Base-by-base conservation (phyloP, 768 basidiomycete species). In the Thelephora aurantiotincta region DNA sequence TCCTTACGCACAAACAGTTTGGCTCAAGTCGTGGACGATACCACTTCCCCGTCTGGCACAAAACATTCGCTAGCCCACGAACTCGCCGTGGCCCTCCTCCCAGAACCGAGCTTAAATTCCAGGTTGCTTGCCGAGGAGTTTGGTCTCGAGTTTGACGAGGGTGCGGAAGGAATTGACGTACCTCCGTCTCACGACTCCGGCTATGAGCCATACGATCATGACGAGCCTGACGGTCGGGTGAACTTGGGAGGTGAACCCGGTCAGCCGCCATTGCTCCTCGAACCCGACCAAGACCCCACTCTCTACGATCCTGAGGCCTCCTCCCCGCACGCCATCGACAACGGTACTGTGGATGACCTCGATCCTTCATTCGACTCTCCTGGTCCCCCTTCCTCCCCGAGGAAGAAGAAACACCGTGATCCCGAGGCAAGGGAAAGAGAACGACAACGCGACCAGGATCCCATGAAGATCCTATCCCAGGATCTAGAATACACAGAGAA, bases 81-180 rank as follows among this genome's bases (percentile, higher is more conserved):
- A 58, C 75, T 91, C 33, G 88, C 89, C 5, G 77, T 81, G 33
- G 88, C 88, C 9, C 71, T 91, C 47, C 84, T 89, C 78, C 88
- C 87, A 19, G 88, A 91, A 64, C 87, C 89, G 0, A 81, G 73
- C 45, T 70, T 75, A 22, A 77, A 82, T 47, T 88, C 85, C 19
- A 82, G 77, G 60, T 62, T 88, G 30, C 69, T 91, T 5, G 84
- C 84, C 11, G 88, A 90, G 63, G 89, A 91, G 62, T 86, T 91
- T 52, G 88, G 88, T 9, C 81, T 91, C 51, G 88, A 90, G 58
- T 89, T 84, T 53, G 88, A 90, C 51, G 85, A 88, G 59, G 86
- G 83, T 41, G 83, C 82, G 23, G 84, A 88, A 63, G 84, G 82
- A 35, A 84, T 82, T 48, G 87, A 84, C 57, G 75, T 74, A 48